These are phyloP conservation scores for Cladosporium halotolerans DNA, from an alignment of 2,329 filamentous ascomycete species.

Conservation along the genomic window DNA sequence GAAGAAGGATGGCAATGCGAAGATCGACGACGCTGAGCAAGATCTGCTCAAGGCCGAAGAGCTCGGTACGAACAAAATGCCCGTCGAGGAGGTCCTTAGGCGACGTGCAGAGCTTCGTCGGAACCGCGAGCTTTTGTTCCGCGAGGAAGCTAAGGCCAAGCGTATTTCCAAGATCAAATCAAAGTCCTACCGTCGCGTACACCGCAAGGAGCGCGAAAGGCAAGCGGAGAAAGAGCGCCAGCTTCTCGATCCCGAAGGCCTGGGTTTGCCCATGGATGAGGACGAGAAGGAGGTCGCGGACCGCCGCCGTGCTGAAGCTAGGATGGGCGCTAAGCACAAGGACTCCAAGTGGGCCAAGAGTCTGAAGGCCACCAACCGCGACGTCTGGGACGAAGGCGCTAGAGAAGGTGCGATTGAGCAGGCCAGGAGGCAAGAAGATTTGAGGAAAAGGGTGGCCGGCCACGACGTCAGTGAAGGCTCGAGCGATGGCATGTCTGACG, in stretches of 20 bases:
- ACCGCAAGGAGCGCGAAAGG: constrained; percentile 69
- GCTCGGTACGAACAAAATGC: constrained; percentile 64
- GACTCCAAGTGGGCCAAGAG: constrained; percentile 92
- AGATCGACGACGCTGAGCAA: constrained; percentile 44
- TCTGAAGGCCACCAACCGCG: constrained; percentile 69
- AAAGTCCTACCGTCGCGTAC: constrained; percentile 86
- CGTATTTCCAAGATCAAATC: constrained; percentile 99
- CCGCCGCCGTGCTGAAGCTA: constrained; percentile 70
- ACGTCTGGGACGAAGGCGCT: constrained; percentile 84
- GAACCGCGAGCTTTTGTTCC: constrained; percentile 76
- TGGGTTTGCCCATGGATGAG: constrained; percentile 56
- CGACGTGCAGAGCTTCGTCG: constrained; percentile 68
- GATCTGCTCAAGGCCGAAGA: constrained; percentile 64
- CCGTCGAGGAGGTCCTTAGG: constrained; percentile 65
- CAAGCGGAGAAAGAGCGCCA: constrained; percentile 52
- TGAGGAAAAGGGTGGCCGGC: constrained; percentile 72
- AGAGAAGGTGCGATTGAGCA: constrained; percentile 71
- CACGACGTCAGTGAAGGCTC: constrained; percentile 51
- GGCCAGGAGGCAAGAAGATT: constrained; percentile 74
- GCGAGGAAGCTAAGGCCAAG: constrained; percentile 81
- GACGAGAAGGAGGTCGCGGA: constrained; percentile 62
- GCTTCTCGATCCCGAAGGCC: constrained; percentile 48
- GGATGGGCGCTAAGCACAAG: constrained; percentile 77
- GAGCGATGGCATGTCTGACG: constrained; percentile 44
- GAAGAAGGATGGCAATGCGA: constrained; percentile 48